These are phyloP conservation scores for Micractinium sp. DNA, from an alignment of 139 green algal species.

Conservation along the genomic window DNA sequence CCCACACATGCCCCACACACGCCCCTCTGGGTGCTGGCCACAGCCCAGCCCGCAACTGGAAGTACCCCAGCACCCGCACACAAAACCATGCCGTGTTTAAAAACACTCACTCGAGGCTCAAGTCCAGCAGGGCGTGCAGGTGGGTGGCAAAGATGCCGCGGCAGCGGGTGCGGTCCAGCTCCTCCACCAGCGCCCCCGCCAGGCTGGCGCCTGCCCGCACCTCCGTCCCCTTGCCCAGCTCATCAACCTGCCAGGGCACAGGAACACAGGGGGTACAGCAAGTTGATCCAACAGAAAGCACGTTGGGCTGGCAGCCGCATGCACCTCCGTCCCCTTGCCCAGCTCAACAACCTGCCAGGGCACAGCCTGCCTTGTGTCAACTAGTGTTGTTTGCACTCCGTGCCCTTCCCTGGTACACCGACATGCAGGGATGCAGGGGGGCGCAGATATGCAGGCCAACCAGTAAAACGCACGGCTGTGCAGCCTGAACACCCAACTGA, in stretches of 20 bases:
- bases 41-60: not conserved
- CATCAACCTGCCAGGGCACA: conserved; percentile 58
- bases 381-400: too few species aligned
- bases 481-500: not conserved
- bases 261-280: too few species aligned
- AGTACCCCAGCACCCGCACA: too few species aligned
- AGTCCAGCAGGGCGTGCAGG: conserved; percentile 81
- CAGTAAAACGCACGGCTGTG: too few species aligned
- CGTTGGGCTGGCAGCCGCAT: too few species aligned
- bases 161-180: conserved; percentile 61
- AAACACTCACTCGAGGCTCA: conserved; percentile 58
- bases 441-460: too few species aligned
- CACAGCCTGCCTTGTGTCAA: too few species aligned
- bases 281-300: not conserved
- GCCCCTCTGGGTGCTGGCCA: not conserved
- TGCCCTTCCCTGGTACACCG: too few species aligned
- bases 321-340: too few species aligned
- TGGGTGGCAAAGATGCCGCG: conserved; percentile 90
- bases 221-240: conserved; percentile 96
- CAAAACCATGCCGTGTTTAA: too few species aligned
- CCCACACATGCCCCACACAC: not conserved
- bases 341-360: too few species aligned
- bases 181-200: conserved; percentile 72
- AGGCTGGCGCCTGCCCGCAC: conserved; percentile 69
- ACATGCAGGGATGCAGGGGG: too few species aligned